phyloP scores from a whole-genome alignment of 306 rosid species.

The Cucurbita maxima region DNA sequence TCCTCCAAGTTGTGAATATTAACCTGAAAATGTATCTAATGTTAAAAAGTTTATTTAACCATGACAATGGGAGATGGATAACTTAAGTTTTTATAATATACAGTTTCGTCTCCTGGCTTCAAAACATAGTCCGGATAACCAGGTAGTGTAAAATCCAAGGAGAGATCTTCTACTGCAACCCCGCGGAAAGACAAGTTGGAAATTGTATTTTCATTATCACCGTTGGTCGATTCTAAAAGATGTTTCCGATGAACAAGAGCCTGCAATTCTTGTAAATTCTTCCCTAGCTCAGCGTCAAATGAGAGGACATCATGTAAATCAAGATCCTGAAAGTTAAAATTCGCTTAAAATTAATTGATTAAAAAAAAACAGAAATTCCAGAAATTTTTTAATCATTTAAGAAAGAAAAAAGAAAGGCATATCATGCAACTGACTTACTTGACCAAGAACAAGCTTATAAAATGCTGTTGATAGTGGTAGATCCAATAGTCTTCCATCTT shows the following conservation, averaged over 20 bases:
- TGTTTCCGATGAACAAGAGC: slow-evolving; percentile 64
- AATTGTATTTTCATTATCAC: slow-evolving; percentile 20
- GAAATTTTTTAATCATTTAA: background rate
- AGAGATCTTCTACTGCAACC: slow-evolving; percentile 70
- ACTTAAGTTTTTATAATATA: slow-evolving; percentile 13
- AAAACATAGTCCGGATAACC: slow-evolving; percentile 76
- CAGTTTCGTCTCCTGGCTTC: slow-evolving; percentile 77
- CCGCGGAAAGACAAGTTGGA: slow-evolving; percentile 46
- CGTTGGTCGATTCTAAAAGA: slow-evolving; percentile 34
- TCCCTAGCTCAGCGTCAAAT: slow-evolving; percentile 81
- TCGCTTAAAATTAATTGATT: background rate
- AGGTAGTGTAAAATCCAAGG: slow-evolving; percentile 79
- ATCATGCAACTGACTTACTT: slow-evolving; percentile 36
- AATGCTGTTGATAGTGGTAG: slow-evolving; percentile 78
- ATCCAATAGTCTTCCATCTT: slow-evolving; percentile 93
- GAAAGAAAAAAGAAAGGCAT: background rate
- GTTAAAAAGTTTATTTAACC: background rate
- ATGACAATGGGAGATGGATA: background rate
- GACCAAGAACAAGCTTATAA: slow-evolving; percentile 82
- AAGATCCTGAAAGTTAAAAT: slow-evolving; percentile 54
- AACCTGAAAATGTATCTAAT: slow-evolving; percentile 36
- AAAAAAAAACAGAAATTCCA: background rate
- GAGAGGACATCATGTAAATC: slow-evolving; percentile 86
- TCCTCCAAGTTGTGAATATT: slow-evolving; percentile 78
- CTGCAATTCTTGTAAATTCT: slow-evolving; percentile 73